Evolutionary conservation across 225 moss, liverwort and hornwort genomes (phyloP).

Genomic region (Straminergon stramineum): DNA sequence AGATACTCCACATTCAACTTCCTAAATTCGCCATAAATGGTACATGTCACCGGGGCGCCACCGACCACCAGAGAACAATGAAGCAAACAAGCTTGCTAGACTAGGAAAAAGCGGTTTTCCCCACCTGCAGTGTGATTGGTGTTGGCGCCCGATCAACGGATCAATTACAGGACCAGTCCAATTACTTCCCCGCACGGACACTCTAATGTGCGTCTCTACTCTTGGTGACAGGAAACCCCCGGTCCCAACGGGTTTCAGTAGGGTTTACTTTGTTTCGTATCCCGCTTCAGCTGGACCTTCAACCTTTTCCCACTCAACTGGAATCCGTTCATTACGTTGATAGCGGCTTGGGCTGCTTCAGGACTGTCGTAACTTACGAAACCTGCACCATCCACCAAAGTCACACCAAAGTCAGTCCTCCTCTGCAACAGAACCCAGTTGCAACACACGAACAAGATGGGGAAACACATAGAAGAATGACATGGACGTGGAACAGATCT

Average conservation of each 20-base stretch:
- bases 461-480: background rate
- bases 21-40: constrained; percentile 46
- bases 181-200: constrained; percentile 37
- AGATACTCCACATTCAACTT: constrained; percentile 26
- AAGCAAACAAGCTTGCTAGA: constrained; percentile 67
- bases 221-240: constrained; percentile 16
- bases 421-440: background rate
- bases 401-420: background rate
- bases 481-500: background rate
- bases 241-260: constrained; percentile 36
- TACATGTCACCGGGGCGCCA: constrained; percentile 51
- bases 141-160: constrained; percentile 42
- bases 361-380: constrained; percentile 95
- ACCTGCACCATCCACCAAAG: constrained; percentile 35
- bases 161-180: constrained; percentile 40
- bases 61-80: constrained; percentile 38
- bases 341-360: constrained; percentile 94
- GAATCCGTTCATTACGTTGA: constrained; percentile 96
- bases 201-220: constrained; percentile 44
- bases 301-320: constrained; percentile 92
- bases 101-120: constrained; percentile 48
- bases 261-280: constrained; percentile 89
- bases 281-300: constrained; percentile 90
- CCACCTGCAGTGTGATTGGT: constrained; percentile 62
- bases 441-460: background rate